phyloP scores from a whole-genome alignment of 1,284 basidiomycete species.

The Pseudozyma tsukubaensis region DNA sequence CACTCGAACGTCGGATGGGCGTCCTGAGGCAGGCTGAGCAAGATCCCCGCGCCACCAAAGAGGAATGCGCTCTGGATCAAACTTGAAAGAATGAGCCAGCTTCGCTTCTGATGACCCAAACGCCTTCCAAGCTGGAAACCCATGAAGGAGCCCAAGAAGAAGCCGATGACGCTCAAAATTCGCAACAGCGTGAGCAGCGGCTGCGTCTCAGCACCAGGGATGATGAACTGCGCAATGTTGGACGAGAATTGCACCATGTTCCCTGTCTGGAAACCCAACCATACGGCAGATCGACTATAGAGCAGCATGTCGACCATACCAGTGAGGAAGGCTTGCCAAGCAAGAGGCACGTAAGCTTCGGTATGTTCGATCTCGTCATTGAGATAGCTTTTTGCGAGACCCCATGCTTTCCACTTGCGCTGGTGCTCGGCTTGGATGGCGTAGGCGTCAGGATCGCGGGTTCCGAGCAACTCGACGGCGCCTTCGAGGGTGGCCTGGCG shows the following conservation, averaged over 20 bases:
- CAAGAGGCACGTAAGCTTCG: constrained; percentile 52
- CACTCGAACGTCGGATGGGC: constrained; percentile 53
- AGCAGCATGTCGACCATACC: constrained; percentile 59
- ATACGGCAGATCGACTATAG: constrained; percentile 51
- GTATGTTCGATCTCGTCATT: constrained; percentile 54
- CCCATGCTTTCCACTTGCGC: constrained; percentile 21
- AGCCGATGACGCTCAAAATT: constrained; percentile 46
- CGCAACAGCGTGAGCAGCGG: constrained; percentile 56
- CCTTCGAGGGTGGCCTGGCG: constrained; percentile 42
- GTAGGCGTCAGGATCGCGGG: constrained; percentile 36
- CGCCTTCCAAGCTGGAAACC: constrained; percentile 36
- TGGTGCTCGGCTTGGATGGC: constrained; percentile 23
- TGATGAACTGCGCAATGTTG: constrained; percentile 61
- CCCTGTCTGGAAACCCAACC: constrained; percentile 62
- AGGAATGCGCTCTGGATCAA: constrained; percentile 55
- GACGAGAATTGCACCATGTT: constrained; percentile 63
- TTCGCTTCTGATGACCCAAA: constrained; percentile 51
- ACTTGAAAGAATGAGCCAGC: constrained; percentile 46
- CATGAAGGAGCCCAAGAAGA: constrained; percentile 54
- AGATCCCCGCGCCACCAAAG: constrained; percentile 53
- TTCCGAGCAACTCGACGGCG: constrained; percentile 33
- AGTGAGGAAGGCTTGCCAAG: constrained; percentile 59
- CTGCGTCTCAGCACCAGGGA: constrained; percentile 40
- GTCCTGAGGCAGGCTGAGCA: constrained; percentile 50
- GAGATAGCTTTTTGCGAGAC: constrained; percentile 38